Base-by-base conservation (phyloP, 495 filamentous ascomycete genomes). In the Penicillium simplicissimum region DNA sequence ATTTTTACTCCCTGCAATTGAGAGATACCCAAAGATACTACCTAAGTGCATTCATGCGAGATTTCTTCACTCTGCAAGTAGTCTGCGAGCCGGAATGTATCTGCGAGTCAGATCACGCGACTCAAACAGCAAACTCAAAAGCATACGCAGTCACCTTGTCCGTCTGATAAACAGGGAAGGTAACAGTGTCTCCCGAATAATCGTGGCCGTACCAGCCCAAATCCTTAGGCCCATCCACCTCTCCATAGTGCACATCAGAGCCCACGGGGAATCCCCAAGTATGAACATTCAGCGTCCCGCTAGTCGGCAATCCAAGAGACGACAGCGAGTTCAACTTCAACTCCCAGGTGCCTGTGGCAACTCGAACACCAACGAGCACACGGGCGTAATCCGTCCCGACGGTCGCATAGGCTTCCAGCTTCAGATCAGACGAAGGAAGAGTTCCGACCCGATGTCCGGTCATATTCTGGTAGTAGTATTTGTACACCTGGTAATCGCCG, bases 401-500 rank as follows among this genome's bases (percentile, higher is more conserved):
- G 11, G 31, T 34, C 4, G 31, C 25, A n/a, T 52, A 56, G 9
- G 54, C n/a, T 2, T 56, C 54, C 11, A 35, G 11, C 14, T 40
- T 35, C 10, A 37, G 1, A 23, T 56, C 54, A 6, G 36, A 35
- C 7, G 54, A 38, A 21, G 35, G n/a, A 14, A 38, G 17, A 2
- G 54, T 40, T 19, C 54, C 34, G 11, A 56, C 54, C 19, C 54
- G 54, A 43, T 56, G 14, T 11, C 54, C 54, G 15, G 54, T 56
- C 54, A 56, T 56, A 15, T 56, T 45, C 15, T 40, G 35, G 19
- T 38, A 40, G 25, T 56, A 56, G 21, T 56, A 56, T 23, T 56
- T 35, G 25, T 56, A 56, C 8, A 43, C 37, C n/a, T 21, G 54
- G 15, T 55, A 56, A 13, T 56, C 35, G 15, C 54, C 34, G 35